Conservation (phyloP, 2,329 filamentous ascomycete species). For the Diaporthe eres region DNA sequence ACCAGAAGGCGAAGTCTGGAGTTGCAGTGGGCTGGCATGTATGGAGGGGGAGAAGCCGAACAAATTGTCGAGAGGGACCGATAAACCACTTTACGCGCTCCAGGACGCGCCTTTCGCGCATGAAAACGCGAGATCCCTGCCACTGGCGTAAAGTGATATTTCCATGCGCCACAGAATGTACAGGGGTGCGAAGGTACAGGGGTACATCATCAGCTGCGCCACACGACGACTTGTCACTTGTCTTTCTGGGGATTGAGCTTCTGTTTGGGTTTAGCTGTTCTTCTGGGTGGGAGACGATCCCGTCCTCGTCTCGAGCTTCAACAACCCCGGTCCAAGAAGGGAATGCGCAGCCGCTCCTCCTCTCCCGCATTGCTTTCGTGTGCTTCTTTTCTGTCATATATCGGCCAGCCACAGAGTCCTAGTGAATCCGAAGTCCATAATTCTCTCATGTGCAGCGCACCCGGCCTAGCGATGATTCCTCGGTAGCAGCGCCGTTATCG, state of each 20-base stretch:
- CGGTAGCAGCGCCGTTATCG: slow-evolving; percentile 53
- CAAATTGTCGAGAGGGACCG: slow-evolving; percentile 30
- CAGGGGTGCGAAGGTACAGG: background rate
- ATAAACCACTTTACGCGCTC: slow-evolving; percentile 32
- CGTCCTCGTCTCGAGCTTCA: slow-evolving; percentile 24
- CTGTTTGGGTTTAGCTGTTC: slow-evolving; percentile 41
- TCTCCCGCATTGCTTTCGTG: slow-evolving; percentile 21
- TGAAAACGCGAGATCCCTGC: slow-evolving; percentile 30
- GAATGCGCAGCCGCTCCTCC: slow-evolving; percentile 20
- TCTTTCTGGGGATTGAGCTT: slow-evolving; percentile 31
- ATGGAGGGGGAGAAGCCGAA: slow-evolving; percentile 24
- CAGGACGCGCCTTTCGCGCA: slow-evolving; percentile 31
- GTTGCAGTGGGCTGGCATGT: slow-evolving; percentile 20
- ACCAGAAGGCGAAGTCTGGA: slow-evolving; percentile 8
- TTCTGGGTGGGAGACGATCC: slow-evolving; percentile 28
- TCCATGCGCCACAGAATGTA: slow-evolving; percentile 22
- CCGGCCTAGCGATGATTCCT: slow-evolving; percentile 63
- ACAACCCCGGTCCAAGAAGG: slow-evolving; percentile 20
- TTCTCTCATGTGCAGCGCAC: slow-evolving; percentile 31
- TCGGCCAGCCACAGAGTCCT: slow-evolving; percentile 4
- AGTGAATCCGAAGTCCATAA: slow-evolving; percentile 5
- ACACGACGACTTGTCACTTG: slow-evolving; percentile 25
- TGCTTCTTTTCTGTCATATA: slow-evolving; percentile 18
- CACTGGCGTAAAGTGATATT: background rate
- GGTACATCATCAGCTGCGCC: slow-evolving; percentile 25